A percentile compares a stretch with the other conserved stretches of the same genome.
Conservation (phyloP, 495 filamentous ascomycete species). For the Penicillium cosmopolitanum region DNA sequence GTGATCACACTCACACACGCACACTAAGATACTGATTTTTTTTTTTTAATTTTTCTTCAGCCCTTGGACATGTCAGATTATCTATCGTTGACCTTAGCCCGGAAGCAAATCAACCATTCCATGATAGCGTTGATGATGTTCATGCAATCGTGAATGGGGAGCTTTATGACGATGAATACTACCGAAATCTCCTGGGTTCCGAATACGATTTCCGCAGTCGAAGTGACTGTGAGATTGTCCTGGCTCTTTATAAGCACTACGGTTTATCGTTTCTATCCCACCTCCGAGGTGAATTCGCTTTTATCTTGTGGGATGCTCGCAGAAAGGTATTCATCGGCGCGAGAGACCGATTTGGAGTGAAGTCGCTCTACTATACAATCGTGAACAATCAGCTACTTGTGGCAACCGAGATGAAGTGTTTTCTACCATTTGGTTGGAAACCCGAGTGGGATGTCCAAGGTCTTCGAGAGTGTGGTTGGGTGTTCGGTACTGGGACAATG, state of each 20-base stretch:
- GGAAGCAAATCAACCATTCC: conserved; percentile 50
- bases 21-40: not conserved
- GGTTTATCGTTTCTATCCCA: conserved; percentile 47
- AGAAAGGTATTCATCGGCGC: conserved; percentile 12
- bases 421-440: conserved; percentile 49
- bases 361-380: conserved; percentile 45
- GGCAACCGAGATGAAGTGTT: conserved; percentile 50
- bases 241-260: conserved; percentile 54
- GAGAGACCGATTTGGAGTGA: conserved; percentile 49
- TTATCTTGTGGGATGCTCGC: conserved; percentile 53
- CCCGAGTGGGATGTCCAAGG: conserved; percentile 52
- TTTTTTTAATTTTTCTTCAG: not conserved
- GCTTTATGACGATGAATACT: conserved; percentile 45
- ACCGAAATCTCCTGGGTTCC: conserved; percentile 40
- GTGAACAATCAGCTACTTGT: conserved; percentile 33
- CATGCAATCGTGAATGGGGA: conserved; percentile 61
- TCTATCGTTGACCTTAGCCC: conserved; percentile 56
- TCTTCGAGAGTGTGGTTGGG: conserved; percentile 41
- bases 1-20: not conserved
- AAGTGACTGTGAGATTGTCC: conserved; percentile 52
- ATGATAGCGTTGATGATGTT: conserved; percentile 37
- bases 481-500: conserved; percentile 41
- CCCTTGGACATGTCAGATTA: conserved; percentile 33
- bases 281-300: conserved; percentile 55
- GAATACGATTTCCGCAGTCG: conserved; percentile 46